Conservation (phyloP, 2,329 filamentous ascomycete species). For the Escovopsis sp. region DNA sequence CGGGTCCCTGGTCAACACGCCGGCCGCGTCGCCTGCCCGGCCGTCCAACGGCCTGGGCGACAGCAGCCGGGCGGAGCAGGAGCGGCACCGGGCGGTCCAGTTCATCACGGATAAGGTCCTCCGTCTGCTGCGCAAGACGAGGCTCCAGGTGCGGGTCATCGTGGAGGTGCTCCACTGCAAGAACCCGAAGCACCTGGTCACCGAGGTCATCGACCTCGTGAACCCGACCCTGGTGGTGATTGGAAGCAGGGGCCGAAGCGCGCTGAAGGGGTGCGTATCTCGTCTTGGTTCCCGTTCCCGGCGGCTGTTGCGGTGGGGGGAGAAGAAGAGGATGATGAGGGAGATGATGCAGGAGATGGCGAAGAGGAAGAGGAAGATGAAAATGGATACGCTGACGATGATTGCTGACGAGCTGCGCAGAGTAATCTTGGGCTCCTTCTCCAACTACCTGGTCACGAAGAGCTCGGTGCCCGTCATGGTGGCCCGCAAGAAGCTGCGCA, state of each 20-base stretch:
- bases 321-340: too few species aligned
- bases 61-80: constrained; percentile 52
- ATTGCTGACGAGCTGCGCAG: constrained; percentile 32
- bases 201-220: constrained; percentile 88
- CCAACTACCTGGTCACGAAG: constrained; percentile 93
- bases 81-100: constrained; percentile 66
- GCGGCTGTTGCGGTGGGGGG: neutral
- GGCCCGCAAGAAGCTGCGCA: constrained; percentile 74
- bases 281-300: neutral
- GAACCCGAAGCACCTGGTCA: constrained; percentile 89
- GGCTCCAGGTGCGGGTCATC: constrained; percentile 80
- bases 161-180: constrained; percentile 98
- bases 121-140: constrained; percentile 77
- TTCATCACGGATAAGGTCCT: constrained; percentile 73
- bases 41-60: constrained; percentile 30
- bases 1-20: constrained; percentile 13
- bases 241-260: constrained; percentile 79
- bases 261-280: constrained; percentile 68
- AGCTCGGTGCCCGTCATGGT: constrained; percentile 97
- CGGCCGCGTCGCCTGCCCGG: constrained; percentile 28
- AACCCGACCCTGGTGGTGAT: constrained; percentile 86
- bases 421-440: constrained; percentile 89
- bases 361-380: too few species aligned
- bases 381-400: too few species aligned
- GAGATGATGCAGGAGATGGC: too few species aligned